phyloP scores from a whole-genome alignment of 441 rosid genomes.

The Populus hybrid region DNA sequence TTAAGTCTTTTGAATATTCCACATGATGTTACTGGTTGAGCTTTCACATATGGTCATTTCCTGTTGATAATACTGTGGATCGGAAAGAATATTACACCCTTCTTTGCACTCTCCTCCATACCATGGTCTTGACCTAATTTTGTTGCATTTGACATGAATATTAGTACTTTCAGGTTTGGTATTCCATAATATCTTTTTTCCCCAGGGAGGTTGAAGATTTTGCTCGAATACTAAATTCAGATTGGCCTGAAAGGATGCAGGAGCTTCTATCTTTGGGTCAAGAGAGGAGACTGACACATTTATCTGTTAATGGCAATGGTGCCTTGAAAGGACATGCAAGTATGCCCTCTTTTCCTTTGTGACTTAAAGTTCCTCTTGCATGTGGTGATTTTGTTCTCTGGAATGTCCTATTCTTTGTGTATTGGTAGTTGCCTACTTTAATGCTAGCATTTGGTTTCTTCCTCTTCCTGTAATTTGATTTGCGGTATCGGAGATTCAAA shows the following conservation, averaged over 20 bases:
- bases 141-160: not conserved
- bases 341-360: conserved; percentile 30
- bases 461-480: not conserved
- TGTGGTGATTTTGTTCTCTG: not conserved
- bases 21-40: too few species aligned
- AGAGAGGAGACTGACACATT: conserved; percentile 36
- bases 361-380: not conserved
- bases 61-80: not conserved
- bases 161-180: not conserved
- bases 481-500: not conserved
- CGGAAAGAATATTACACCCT: not conserved
- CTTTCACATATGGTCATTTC: not conserved
- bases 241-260: conserved; percentile 66
- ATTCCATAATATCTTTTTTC: not conserved
- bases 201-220: conserved; percentile 68
- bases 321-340: conserved; percentile 53
- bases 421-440: not conserved
- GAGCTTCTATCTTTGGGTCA: conserved; percentile 49
- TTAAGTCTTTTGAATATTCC: too few species aligned
- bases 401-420: not conserved
- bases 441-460: not conserved
- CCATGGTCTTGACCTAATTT: not conserved
- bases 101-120: not conserved
- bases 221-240: conserved; percentile 61
- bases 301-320: conserved; percentile 44